Evolutionary conservation across 371 early-diverging fungal genomes (phyloP), one percentile per base, ranked within the genome.

Genomic region (Mucor racemosus): DNA sequence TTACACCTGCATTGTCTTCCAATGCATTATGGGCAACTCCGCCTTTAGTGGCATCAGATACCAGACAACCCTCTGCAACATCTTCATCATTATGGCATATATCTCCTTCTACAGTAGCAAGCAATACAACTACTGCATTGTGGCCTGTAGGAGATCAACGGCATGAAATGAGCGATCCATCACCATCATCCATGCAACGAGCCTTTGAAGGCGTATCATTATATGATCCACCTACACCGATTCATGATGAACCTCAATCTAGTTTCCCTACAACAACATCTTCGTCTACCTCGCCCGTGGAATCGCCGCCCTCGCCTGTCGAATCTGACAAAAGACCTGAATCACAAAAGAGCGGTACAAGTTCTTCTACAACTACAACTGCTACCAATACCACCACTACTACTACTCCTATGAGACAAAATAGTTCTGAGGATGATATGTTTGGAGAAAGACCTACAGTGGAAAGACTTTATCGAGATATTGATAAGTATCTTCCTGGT

Each of bases 401-500:
- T 8, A 44, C 44, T n/a, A 17, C 50, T 2, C 50, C 50, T 11
- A 50, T 19, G 26, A 8, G 50, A 26, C 50, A 50, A 50, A 50
- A 26, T 5, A 50, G 50, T 8, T 21, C 19, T 10, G 42, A 72
- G 66, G 39, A 78, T 68, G 64, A 66, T 6, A 74, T 74, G 14
- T 80, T 85, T 81, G 80, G 81, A 6, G 89, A 84, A 50, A 79
- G 92, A 17, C 92, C 92, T 5, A 84, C 88, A 0, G 74, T 90
- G 9, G 90, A 91, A 26, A 79, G 80, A 41, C 79, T 92, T 39
- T 82, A 82, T 15, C 82, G 87, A 50, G 84, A 92, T 64, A 77
- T 93, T 57, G 92, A 90, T 39, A 74, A 80, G 55, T 93, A 88
- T 63, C 86, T 93, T 62, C 91, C 91, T 31, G 87, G 81, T 15